phyloP scores from a whole-genome alignment of 306 rosid genomes.

The Cucumis melo region DNA sequence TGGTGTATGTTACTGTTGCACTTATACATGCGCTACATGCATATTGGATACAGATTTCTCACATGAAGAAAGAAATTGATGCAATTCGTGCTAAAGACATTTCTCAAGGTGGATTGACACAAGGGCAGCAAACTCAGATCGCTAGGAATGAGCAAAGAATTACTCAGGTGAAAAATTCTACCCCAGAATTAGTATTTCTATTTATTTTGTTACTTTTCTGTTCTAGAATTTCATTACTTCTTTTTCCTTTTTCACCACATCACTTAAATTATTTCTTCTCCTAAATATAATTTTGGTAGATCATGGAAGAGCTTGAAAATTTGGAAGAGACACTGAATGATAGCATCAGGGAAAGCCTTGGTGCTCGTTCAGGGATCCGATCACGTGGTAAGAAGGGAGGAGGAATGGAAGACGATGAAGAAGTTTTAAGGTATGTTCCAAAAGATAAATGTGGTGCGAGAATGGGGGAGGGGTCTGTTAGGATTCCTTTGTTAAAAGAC shows the following conservation, averaged over 20 bases:
- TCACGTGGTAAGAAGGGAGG: conserved; percentile 63
- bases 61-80: conserved; percentile 94
- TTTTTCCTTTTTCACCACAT: not conserved
- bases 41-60: conserved; percentile 43
- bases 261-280: not conserved
- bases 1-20: not conserved
- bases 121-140: conserved; percentile 94
- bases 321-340: conserved; percentile 96
- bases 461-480: not conserved
- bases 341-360: conserved; percentile 82
- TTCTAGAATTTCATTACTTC: not conserved
- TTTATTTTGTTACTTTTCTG: not conserved
- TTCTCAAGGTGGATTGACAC: conserved; percentile 93
- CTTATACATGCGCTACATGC: conserved; percentile 4
- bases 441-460: not conserved
- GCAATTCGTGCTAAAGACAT: conserved; percentile 90
- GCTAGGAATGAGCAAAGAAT: conserved; percentile 97
- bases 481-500: too few relatives aligned
- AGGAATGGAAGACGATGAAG: conserved; percentile 61
- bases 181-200: not conserved
- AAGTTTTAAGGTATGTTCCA: conserved; percentile 36
- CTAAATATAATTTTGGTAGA: conserved; percentile 21
- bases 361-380: conserved; percentile 57
- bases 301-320: conserved; percentile 88
- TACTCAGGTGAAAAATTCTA: conserved; percentile 41